phyloP scores from a whole-genome alignment of 2,329 filamentous ascomycete genomes.

The Ascosphaera pollenicola region DNA sequence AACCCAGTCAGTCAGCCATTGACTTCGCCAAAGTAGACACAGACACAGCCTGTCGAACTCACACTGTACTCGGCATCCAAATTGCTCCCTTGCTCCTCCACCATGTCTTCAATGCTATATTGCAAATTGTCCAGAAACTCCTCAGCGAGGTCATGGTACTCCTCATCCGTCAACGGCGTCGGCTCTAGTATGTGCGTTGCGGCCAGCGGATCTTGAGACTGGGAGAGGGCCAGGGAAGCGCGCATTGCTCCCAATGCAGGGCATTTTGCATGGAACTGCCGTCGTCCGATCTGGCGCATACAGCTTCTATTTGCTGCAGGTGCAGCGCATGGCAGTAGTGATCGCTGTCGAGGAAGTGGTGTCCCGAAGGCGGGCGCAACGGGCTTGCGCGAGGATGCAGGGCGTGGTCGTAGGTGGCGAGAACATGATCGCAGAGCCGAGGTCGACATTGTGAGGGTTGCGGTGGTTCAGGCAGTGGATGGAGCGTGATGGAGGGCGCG shows the following conservation, averaged over 20 bases:
- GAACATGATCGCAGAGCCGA: not conserved
- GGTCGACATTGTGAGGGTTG: not conserved
- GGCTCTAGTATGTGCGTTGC: slow-evolving; percentile 26
- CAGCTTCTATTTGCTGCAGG: not conserved
- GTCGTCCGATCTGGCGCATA: not conserved
- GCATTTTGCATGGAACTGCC: not conserved
- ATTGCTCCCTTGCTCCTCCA: slow-evolving; percentile 46
- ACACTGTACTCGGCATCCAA: slow-evolving; percentile 82
- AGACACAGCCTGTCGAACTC: slow-evolving; percentile 15
- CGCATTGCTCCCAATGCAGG: not conserved
- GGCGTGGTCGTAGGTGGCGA: not conserved
- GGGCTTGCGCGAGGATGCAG: not conserved
- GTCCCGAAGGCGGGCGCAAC: not conserved
- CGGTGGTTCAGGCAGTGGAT: too few species aligned
- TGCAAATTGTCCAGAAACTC: slow-evolving; percentile 43
- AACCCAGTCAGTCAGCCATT: slow-evolving; percentile 3
- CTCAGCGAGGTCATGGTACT: slow-evolving; percentile 64
- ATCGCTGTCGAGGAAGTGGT: not conserved
- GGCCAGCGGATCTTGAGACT: slow-evolving; percentile 2
- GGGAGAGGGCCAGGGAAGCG: not conserved
- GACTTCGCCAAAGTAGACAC: not conserved
- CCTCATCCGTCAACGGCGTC: slow-evolving; percentile 41
- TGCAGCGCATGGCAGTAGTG: not conserved
- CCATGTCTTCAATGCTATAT: slow-evolving; percentile 43
- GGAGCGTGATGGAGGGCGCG: too few species aligned